Base-by-base conservation (phyloP, 345 rosid genomes). In the Linum tenue region DNA sequence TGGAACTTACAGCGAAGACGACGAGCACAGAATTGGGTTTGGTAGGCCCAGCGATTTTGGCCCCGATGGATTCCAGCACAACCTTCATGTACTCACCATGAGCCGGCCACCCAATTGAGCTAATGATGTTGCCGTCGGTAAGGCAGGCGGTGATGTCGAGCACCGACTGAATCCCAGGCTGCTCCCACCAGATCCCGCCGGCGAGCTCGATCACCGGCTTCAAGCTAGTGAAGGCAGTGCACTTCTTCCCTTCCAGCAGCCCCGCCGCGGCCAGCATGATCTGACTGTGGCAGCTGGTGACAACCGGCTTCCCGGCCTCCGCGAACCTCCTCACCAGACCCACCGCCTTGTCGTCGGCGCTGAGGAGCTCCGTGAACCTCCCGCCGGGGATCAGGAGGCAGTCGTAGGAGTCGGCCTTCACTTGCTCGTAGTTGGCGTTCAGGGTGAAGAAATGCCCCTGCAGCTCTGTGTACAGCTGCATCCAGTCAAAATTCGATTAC, bases 261-360 rank as follows among this genome's bases (percentile, higher is more conserved):
- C 84, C 87, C 7, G 84, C 83, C 0, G 83, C 78, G 2, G 73
- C 73, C 51, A 83, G 14, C 76, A 83, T 66, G 9, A 83, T 48
- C 63, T 78, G 87, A 75, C 84, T 77, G 12, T 80, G 87, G 40
- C 87, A 83, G 69, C 79, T 78, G 2, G 84, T 76, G 67, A 75
- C 72, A 62, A 83, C 77, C 10, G 79, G 70, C 58, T 76, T 83
- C 51, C 76, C 80, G n/a, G 70, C 65, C 36, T 59, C 73, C 3
- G 77, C 77, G 63, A 80, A 82, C 37, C 35, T 60, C 4, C 68
- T 69, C 1, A 82, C 80, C 7, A 72, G 62, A 2, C 50, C 61
- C 12, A 82, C 70, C 69, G 76, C 78, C 58, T 66, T 74, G 50
- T 78, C 81, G 39, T 82, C 77, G 10, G 77, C 77, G 7, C 84